Base-by-base conservation (phyloP, 306 rosid species). In the Cyamopsis tetragonoloba region DNA sequence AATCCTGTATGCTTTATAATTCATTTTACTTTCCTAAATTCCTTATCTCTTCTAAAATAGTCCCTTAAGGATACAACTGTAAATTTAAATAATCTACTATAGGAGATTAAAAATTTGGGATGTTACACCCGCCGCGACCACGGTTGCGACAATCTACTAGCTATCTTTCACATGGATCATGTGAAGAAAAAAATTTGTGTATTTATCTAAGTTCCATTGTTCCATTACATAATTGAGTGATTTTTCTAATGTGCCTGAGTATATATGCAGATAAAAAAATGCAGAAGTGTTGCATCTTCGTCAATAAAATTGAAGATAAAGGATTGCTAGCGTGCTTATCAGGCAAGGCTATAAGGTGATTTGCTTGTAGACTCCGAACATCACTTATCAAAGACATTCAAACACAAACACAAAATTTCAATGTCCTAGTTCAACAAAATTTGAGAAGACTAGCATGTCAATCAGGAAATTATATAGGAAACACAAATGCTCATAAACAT, bases 221-320 rank as follows among this genome's bases (percentile, higher is more conserved):
- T n/a, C n/a, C n/a, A n/a, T 24, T n/a, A 39, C 13, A 3, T 62
- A 6, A 6, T n/a, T 7, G 41, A 20, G 3, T 11, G 37, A 18
- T 2, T 37, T 54, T 4, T 47, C 2, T 75, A 37, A 58, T 0
- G n/a, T n/a, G 7, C 13, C 19, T 26, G n/a, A 0, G 13, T n/a
- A n/a, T n/a, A n/a, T 37, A 55, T 64, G 38, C 15, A 1, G 1
- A 17, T 27, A 7, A 42, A 5, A 23, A 27, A n/a, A 24, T 72
- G 71, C 84, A 89, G 96, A 89, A 87, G 49, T 85, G 87, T 66
- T 81, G 91, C 0, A 19, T 77, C 1, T 89, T 89, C 71, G 48
- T 83, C 20, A 83, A 23, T 8, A 62, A 43, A 26, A 83, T 89
- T 23, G 70, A 82, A 0, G 81, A 75, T 6, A 81, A 43, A 53